phyloP scores from a whole-genome alignment of 495 filamentous ascomycete species.

The Cenococcum geophilum region DNA sequence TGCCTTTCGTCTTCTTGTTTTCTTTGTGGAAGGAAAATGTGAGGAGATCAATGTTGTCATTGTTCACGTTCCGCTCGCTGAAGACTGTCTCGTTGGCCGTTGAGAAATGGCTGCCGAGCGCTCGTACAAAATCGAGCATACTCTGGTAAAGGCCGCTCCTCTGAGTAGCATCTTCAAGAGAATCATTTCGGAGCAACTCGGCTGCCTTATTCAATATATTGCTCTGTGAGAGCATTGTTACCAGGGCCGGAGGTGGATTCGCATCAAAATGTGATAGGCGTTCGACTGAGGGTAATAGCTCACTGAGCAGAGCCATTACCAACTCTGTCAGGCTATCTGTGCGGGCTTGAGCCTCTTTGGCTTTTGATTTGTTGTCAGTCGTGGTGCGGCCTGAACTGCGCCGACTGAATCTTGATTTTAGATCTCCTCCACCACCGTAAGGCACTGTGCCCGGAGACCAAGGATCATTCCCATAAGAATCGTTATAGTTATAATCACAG shows the following conservation, averaged over 20 bases:
- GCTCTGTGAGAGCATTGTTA: constrained; percentile 30
- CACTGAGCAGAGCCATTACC: constrained; percentile 16
- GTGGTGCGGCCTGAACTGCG: neutral
- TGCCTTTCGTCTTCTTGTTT: neutral
- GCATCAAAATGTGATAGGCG: constrained; percentile 18
- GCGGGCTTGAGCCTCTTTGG: constrained; percentile 7
- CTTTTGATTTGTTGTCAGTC: constrained; percentile 7
- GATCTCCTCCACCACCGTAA: neutral
- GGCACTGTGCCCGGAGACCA: neutral
- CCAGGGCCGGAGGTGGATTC: constrained; percentile 24
- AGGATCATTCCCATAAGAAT: neutral
- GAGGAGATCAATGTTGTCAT: constrained; percentile 24
- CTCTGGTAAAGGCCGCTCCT: constrained; percentile 31
- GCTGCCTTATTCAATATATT: constrained; percentile 31
- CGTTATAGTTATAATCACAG: no score
- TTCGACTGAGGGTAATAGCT: constrained; percentile 23
- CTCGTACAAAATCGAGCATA: constrained; percentile 28
- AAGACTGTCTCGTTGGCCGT: constrained; percentile 16
- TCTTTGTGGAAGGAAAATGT: constrained; percentile 18
- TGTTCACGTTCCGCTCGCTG: constrained; percentile 20
- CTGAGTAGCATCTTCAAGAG: constrained; percentile 35
- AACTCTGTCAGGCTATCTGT: constrained; percentile 17
- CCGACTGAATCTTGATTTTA: neutral
- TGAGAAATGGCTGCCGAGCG: constrained; percentile 15
- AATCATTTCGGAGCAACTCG: constrained; percentile 37